Evolutionary conservation across 306 rosid genomes (phyloP).

Genomic region (Sicyos baderoa): DNA sequence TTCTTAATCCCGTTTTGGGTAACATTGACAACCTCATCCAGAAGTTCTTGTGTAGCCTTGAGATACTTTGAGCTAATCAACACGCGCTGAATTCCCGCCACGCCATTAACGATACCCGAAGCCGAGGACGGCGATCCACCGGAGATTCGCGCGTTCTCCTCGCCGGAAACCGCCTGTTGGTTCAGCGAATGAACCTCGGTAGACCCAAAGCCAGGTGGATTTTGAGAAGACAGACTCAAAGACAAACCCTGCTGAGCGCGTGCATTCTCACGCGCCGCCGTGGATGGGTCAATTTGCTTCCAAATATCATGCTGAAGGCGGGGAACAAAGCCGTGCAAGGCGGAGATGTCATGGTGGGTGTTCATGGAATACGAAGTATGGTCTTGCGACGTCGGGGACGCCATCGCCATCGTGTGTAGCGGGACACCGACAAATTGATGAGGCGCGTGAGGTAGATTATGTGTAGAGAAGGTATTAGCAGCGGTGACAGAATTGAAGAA

Average conservation of each 20-base stretch:
- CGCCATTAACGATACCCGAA: constrained; percentile 55
- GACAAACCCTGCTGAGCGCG: constrained; percentile 69
- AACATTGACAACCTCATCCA: constrained; percentile 78
- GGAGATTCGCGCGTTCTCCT: constrained; percentile 50
- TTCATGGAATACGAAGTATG: constrained; percentile 37
- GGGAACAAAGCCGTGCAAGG: constrained; percentile 74
- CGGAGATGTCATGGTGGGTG: constrained; percentile 45
- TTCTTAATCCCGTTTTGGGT: constrained; percentile 52
- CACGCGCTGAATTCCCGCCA: constrained; percentile 69
- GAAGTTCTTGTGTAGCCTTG: constrained; percentile 81
- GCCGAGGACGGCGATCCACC: constrained; percentile 57
- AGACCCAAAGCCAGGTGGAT: constrained; percentile 42
- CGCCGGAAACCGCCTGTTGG: constrained; percentile 37
- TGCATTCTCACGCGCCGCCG: constrained; percentile 66
- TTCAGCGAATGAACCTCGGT: constrained; percentile 31
- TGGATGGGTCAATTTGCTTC: constrained; percentile 44
- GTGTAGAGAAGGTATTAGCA: constrained; percentile 26
- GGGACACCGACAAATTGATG: constrained; percentile 71
- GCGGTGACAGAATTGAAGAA: constrained; percentile 45
- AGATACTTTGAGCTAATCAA: constrained; percentile 72
- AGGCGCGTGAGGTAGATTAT: constrained; percentile 43
- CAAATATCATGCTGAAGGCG: constrained; percentile 64
- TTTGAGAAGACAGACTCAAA: constrained; percentile 67
- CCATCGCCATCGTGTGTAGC: constrained; percentile 13
- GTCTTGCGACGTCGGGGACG: constrained; percentile 31